Evolutionary conservation across 1,284 basidiomycete species (phyloP).

Genomic region (Ganoderma sinense): DNA sequence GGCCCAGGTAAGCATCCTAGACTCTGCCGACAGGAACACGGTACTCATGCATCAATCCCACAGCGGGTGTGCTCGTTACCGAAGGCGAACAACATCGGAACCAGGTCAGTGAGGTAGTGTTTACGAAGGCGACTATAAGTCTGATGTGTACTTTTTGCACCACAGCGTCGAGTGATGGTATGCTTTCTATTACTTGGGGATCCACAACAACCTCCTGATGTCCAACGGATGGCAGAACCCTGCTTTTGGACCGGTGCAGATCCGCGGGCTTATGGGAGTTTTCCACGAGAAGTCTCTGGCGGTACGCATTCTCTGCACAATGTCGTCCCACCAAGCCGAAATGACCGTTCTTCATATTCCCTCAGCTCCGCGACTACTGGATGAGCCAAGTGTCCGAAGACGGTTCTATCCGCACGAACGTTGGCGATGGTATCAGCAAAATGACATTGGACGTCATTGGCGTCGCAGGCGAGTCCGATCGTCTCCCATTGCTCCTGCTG

Average conservation of each 20-base stretch:
- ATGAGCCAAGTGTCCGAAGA: conserved; percentile 15
- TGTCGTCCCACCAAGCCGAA: not conserved
- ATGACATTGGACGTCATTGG: conserved; percentile 61
- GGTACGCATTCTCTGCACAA: conserved; percentile 37
- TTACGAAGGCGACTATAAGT: not conserved
- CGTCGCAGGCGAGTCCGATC: conserved; percentile 47
- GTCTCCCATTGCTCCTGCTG: not conserved
- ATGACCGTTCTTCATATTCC: not conserved
- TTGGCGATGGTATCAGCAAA: conserved; percentile 49
- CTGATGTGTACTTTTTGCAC: not conserved
- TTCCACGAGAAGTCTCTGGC: conserved; percentile 61
- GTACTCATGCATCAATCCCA: not conserved
- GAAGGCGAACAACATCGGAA: conserved; percentile 25
- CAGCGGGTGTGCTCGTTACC: conserved; percentile 10
- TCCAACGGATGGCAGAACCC: conserved; percentile 52
- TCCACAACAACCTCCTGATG: not conserved
- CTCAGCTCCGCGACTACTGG: conserved; percentile 42
- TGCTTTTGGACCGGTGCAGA: conserved; percentile 62
- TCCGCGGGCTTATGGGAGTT: conserved; percentile 60
- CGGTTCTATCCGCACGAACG: conserved; percentile 40
- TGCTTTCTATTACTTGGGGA: not conserved
- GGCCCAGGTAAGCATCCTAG: conserved; percentile 10
- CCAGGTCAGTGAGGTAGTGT: conserved; percentile 12
- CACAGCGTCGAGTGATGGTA: conserved; percentile 11
- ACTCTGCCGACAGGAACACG: not conserved